Base-by-base conservation (phyloP, 1,139 yeast genomes). In the Yamadazyma atlantica region DNA sequence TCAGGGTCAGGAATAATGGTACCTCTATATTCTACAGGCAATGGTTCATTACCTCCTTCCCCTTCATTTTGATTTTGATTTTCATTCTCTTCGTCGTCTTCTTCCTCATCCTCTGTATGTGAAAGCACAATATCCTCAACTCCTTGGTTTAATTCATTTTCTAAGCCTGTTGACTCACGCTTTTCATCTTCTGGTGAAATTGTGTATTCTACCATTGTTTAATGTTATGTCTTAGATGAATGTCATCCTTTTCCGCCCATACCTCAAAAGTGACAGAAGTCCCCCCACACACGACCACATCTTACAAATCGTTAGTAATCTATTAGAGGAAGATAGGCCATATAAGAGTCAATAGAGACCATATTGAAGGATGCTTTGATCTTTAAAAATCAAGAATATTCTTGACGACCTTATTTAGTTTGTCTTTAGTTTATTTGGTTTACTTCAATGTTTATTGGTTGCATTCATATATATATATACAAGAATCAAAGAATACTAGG, bases 1-100 rank as follows among this genome's bases (percentile, higher is more conserved):
- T 72, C 58, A 1, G 66, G 61, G 50, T 83, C 92, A 0, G 82
- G 83, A 4, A 82, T 62, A 3, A 79, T 65, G 1, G 76, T 67
- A 35, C 79, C 70, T 22, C 73, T 68, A 41, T 69, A 69, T 38
- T 66, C 65, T 6, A 66, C 66, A 1, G 69, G 73, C 33, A 55
- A 55, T 32, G 68, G 65, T 42, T 58, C 72, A 49, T 29, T 23
- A 11, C 13, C 30, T 16, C 21, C 17, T 28, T 19, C 9, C n/a
- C 16, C 24, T 4, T 31, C 41, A n/a, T 12, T 17, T 46, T 46
- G 16, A n/a, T n/a, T 9, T 19, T 19, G 22, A 19, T 19, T 19
- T 13, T 40, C 45, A 14, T 50, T 44, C 14, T 45, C 58, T 2
- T 54, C 58, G 1, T 54, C 58, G 1, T 51, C 62, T 3, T 54